A percentile compares a stretch with the other conserved stretches of the same genome.
Conservation (phyloP, 805 yeast species). For the Starmerella apicola region DNA sequence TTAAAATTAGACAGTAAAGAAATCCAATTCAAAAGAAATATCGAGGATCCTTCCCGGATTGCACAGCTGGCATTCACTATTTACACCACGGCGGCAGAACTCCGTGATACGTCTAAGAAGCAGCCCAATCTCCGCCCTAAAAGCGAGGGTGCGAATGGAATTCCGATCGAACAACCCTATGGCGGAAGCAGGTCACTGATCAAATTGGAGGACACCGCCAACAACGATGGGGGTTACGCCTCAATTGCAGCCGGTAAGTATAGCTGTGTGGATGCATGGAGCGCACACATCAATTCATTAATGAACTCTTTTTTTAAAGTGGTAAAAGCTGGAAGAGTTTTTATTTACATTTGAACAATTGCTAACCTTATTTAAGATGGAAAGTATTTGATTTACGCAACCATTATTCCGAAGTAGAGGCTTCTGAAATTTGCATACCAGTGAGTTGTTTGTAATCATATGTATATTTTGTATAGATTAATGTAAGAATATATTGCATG, state of each 20-base stretch:
- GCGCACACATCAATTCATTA: background rate
- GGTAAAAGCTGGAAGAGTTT: background rate
- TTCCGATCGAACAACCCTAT: background rate
- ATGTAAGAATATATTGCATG: too few relatives aligned
- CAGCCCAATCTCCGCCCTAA: too few relatives aligned
- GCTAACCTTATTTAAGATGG: slow-evolving; percentile 7
- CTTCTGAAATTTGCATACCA: too few relatives aligned
- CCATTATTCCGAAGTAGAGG: too few relatives aligned
- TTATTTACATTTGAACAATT: background rate
- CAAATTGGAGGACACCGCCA: background rate
- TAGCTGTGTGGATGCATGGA: background rate
- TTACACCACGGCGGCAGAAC: slow-evolving; percentile 1
- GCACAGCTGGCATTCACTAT: slow-evolving; percentile 7
- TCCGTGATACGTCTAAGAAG: background rate
- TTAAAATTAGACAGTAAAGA: slow-evolving; percentile 2
- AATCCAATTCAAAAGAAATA: slow-evolving; percentile 13
- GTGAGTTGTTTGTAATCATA: too few relatives aligned
- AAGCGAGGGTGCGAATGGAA: too few relatives aligned
- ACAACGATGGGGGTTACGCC: background rate
- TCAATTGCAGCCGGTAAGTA: slow-evolving; percentile 20
- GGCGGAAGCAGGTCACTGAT: background rate
- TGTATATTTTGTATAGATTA: too few relatives aligned
- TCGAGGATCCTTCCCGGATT: slow-evolving; percentile 20
- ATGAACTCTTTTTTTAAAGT: too few relatives aligned
- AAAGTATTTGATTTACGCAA: slow-evolving; percentile 10